phyloP scores from a whole-genome alignment of 306 rosid genomes.

The Elaeagnus macrophylla region DNA sequence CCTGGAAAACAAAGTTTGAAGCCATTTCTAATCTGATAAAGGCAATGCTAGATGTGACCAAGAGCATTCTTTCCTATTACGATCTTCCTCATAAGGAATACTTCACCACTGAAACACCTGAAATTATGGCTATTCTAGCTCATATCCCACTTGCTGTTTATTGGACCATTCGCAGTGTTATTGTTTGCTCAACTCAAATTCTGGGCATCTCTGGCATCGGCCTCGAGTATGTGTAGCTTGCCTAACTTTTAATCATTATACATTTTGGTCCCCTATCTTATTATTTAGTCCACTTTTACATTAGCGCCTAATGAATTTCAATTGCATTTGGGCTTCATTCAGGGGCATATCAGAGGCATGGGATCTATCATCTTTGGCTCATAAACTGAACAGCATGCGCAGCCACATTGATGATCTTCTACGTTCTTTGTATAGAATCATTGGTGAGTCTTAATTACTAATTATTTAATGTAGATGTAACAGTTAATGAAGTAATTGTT shows the following conservation, averaged over 20 bases:
- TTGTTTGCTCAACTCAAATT: conserved; percentile 43
- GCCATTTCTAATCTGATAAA: conserved; percentile 29
- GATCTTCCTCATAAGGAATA: conserved; percentile 32
- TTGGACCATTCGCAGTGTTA: conserved; percentile 58
- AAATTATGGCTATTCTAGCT: conserved; percentile 14
- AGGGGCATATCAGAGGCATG: conserved; percentile 55
- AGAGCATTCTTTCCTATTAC: conserved; percentile 39
- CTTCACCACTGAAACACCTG: conserved; percentile 28
- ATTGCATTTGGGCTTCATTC: background rate
- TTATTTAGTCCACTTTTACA: too few relatives aligned
- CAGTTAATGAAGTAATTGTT: too few relatives aligned
- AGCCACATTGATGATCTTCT: conserved; percentile 44
- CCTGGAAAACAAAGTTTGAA: conserved; percentile 37
- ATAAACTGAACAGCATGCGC: conserved; percentile 42
- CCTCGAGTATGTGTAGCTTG: conserved; percentile 29
- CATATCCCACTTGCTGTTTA: conserved; percentile 51
- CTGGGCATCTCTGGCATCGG: conserved; percentile 33
- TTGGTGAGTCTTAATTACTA: conserved; percentile 21
- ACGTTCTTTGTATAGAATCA: conserved; percentile 19
- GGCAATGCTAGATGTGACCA: conserved; percentile 41
- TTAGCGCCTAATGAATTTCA: background rate
- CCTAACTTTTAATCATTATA: too few relatives aligned
- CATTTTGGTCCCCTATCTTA: too few relatives aligned
- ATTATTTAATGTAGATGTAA: too few relatives aligned
- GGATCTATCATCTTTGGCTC: conserved; percentile 64